Base-by-base conservation (phyloP, 768 basidiomycete genomes). In the Austroboletus festivus region DNA sequence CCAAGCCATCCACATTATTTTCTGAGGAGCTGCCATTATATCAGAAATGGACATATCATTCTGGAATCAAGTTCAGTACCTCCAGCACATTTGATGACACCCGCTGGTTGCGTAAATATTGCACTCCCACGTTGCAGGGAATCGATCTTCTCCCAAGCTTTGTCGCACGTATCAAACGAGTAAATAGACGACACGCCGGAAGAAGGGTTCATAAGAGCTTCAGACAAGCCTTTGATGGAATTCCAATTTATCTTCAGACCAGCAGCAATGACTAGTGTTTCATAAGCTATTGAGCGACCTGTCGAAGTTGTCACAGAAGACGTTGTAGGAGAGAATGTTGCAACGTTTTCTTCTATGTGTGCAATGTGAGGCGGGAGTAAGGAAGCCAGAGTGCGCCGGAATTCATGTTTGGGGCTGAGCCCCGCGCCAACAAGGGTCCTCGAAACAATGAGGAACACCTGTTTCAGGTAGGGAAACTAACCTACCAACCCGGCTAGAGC, bases 1-100 rank as follows among this genome's bases (percentile, higher is more conserved):
- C 89, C 89, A 92, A 39, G 89, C 88, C 88, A 93, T 91, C 91
- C 92, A 95, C 89, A 95, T 93, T 46, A 93, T 88, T 69, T 94
- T 93, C 63, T 92, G 89, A 18, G 89, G 87, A 15, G 85, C 87
- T 89, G 55, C 35, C 33, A n/a, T 30, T 19, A 30, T 24, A 35
- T 52, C 5, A 58, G 55, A 18, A 44, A 43, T 10, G 20, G 38
- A 35, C 24, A 33, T 41, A 37, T 20, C 16, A 20, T 19, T 33
- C 6, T 18, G 24, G 28, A 22, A 5, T 28, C 28, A 26, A 12
- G 56, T 24, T 48, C 65, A 4, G 55, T 59, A 88, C 89, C 89
- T 72, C 91, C 86, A 58, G 93, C 88, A 64, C 94, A 98, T 68
- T 99, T 99, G 63, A 99, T 80, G 21, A 91, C 71, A 15, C 94